Evolutionary conservation across 2,329 filamentous ascomycete species (phyloP).

Genomic region (Penicillium psychrosexuale): DNA sequence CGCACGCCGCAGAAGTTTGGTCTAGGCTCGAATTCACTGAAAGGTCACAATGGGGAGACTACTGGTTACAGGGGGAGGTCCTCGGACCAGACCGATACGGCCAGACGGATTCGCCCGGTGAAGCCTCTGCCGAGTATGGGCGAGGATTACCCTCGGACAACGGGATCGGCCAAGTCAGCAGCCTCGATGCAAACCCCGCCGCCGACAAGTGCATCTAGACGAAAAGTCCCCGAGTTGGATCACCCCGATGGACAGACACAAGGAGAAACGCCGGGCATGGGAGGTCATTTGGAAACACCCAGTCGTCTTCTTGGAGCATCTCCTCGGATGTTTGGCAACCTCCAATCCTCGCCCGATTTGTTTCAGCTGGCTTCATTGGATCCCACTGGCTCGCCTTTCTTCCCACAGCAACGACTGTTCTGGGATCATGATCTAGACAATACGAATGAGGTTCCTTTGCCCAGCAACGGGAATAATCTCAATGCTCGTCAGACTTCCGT

Average conservation of each 20-base stretch:
- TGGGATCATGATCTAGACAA: conserved; percentile 45
- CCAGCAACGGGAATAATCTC: conserved; percentile 11
- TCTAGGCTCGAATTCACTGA: conserved; percentile 31
- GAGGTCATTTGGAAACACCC: conserved; percentile 44
- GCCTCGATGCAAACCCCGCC: conserved; percentile 60
- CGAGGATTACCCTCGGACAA: conserved; percentile 34
- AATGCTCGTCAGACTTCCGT: conserved; percentile 25
- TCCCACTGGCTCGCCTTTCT: conserved; percentile 55
- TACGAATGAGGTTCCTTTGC: conserved; percentile 15
- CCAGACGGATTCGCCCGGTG: conserved; percentile 30
- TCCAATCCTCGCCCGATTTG: conserved; percentile 58
- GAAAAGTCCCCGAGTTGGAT: conserved; percentile 41
- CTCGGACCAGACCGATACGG: conserved; percentile 34
- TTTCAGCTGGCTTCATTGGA: conserved; percentile 53
- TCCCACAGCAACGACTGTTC: conserved; percentile 53
- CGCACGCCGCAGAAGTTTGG: conserved; percentile 43
- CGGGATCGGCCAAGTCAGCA: conserved; percentile 41
- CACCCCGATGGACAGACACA: conserved; percentile 19
- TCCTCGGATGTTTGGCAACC: conserved; percentile 49
- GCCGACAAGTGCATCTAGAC: conserved; percentile 56
- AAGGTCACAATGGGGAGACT: conserved; percentile 14
- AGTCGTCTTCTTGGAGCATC: conserved; percentile 46
- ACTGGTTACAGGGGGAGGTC: conserved; percentile 19
- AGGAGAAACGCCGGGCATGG: conserved; percentile 23
- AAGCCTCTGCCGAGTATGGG: conserved; percentile 26